Percentiles rank a stretch among this genome's conserved stretches.
phyloP scores from a whole-genome alignment of 495 filamentous ascomycete species.

The Neurospora intermedia region DNA sequence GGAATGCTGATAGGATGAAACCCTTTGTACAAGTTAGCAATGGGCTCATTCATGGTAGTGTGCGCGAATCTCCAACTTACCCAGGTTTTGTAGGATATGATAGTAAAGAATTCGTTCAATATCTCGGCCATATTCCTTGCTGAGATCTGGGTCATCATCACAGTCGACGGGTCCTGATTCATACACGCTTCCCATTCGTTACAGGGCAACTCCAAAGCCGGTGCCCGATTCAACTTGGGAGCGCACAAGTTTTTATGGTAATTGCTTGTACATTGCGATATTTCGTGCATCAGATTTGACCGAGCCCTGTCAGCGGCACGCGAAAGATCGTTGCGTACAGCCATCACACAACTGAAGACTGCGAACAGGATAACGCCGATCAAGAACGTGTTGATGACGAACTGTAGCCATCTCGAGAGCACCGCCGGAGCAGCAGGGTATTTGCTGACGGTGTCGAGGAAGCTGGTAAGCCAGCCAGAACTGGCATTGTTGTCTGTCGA shows the following conservation, averaged over 20 bases:
- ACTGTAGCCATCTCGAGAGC: constrained; percentile 73
- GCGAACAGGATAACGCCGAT: constrained; percentile 56
- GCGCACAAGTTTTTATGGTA: constrained; percentile 67
- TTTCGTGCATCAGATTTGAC: constrained; percentile 56
- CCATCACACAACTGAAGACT: constrained; percentile 56
- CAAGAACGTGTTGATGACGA: constrained; percentile 67
- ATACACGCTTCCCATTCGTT: constrained; percentile 78
- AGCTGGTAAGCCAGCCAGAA: constrained; percentile 34
- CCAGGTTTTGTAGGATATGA: constrained; percentile 44
- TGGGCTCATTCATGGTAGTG: not conserved
- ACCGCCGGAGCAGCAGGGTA: constrained; percentile 82
- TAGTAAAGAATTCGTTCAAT: constrained; percentile 36
- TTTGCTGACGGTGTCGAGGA: constrained; percentile 59
- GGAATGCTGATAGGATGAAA: constrained; percentile 43
- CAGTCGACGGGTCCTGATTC: constrained; percentile 42
- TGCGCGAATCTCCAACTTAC: constrained; percentile 46
- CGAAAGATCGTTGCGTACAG: constrained; percentile 67
- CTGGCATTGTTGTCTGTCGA: constrained; percentile 13
- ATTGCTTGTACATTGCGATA: constrained; percentile 54
- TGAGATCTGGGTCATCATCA: constrained; percentile 31
- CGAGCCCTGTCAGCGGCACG: constrained; percentile 54
- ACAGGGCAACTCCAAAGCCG: constrained; percentile 63
- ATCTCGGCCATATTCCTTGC: constrained; percentile 35
- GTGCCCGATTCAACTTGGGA: constrained; percentile 44
- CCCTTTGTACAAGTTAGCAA: constrained; percentile 25